Evolutionary conservation across 106 monocot genomes (phyloP), one percentile per base, ranked within the genome.

Genomic region (Cymbidium sinense): DNA sequence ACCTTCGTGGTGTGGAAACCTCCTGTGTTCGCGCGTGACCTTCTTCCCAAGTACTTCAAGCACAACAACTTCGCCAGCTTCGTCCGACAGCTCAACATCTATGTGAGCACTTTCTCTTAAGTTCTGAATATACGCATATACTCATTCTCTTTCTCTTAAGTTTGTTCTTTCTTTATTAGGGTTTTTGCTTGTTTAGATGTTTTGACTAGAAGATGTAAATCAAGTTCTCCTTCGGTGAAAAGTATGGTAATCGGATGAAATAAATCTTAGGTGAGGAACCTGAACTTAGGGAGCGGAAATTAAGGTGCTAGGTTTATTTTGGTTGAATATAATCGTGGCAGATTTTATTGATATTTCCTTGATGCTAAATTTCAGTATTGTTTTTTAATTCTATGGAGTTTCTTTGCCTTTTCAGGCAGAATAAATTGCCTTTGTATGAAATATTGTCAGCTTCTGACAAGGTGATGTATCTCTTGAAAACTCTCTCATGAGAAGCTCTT

Each of bases 41-140:
- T 64, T 29, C 64, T 64, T 64, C 64, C 64, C 64, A 64, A 64
- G 27, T 86, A 85, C 74, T 93, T 93, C 93, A 92, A 92, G 82
- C 92, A 92, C 83, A 76, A 61, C 78, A 89, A 92, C 78, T 92
- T 92, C 87, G 89, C 92, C 83, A 89, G 87, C 86, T 92, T 92
- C 85, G 77, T 92, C 75, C 86, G 89, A 27, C 92, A 92, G 85
- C 92, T 92, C 80, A 89, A 92, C 29, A 89, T 87, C 36, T 92
- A 92, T 77, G 90, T 90, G 54, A 54, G 54, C 20, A 54, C 12
- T 19, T 19, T 2, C 21, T 3, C 41, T 7, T n/a, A n/a, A n/a
- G n/a, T n/a, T n/a, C n/a, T n/a, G n/a, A n/a, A n/a, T n/a, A n/a
- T n/a, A n/a, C n/a, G n/a, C n/a, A n/a, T n/a, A n/a, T n/a, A n/a